Percentiles rank a stretch among this genome's conserved stretches.
Evolutionary conservation across 2,329 filamentous ascomycete species (phyloP).

Genomic region (Ophiostoma ips): DNA sequence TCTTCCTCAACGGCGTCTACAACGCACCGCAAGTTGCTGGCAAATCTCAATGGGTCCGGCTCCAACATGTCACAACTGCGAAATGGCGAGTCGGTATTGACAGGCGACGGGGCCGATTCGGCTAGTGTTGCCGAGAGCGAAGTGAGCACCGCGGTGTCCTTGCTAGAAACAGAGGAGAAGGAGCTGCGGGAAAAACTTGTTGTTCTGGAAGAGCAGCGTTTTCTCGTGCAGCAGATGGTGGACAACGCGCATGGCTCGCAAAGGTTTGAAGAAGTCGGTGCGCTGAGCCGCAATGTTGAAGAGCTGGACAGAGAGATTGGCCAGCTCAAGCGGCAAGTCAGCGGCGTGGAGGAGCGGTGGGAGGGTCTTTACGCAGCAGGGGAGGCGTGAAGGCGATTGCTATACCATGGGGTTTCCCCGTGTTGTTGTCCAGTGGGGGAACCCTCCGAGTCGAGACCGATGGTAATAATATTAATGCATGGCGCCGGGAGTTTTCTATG

Average conservation of each 20-base stretch:
- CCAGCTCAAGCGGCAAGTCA: constrained; percentile 48
- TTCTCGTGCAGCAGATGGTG: constrained; percentile 79
- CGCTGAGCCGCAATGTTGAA: constrained; percentile 64
- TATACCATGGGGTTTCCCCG: no score
- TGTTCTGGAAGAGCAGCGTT: constrained; percentile 80
- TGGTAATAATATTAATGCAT: not conserved
- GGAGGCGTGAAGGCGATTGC: constrained; percentile 1
- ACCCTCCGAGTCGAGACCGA: no score
- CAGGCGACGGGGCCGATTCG: constrained; percentile 30
- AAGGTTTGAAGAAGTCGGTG: constrained; percentile 76
- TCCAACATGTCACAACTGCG: constrained; percentile 27
- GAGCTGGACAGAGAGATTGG: constrained; percentile 72
- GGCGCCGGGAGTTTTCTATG: not conserved
- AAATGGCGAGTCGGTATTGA: constrained; percentile 33
- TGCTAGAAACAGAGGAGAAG: constrained; percentile 71
- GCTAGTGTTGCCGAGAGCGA: constrained; percentile 35
- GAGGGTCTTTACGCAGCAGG: constrained; percentile 33
- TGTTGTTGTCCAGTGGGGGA: no score
- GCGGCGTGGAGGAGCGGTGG: constrained; percentile 48
- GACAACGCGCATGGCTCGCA: constrained; percentile 59
- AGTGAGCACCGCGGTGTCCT: constrained; percentile 37
- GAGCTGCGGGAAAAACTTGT: constrained; percentile 65
- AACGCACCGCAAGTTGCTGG: constrained; percentile 19
- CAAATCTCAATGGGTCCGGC: constrained; percentile 13
- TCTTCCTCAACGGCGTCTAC: constrained; percentile 6